phyloP scores from a whole-genome alignment of 345 rosid genomes.

The Brassica juncea region DNA sequence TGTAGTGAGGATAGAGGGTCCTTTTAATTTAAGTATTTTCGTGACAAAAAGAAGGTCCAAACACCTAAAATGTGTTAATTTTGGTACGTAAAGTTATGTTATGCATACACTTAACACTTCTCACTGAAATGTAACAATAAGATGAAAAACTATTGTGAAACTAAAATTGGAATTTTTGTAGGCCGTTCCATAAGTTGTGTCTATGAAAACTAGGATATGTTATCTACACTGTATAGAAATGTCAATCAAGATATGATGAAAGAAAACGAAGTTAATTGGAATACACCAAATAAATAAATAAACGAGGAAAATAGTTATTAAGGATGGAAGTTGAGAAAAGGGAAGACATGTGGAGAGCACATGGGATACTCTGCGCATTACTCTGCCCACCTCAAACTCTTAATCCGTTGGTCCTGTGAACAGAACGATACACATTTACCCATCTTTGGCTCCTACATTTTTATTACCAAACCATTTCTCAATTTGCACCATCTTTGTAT shows the following conservation, averaged over 20 bases:
- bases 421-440: constrained; percentile 29
- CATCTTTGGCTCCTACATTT: constrained; percentile 20
- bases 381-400: constrained; percentile 39
- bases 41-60: too few species aligned
- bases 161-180: neutral
- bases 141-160: neutral
- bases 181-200: neutral
- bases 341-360: constrained; percentile 41
- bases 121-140: neutral
- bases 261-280: constrained; percentile 1
- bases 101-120: neutral
- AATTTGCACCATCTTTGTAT: neutral
- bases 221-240: neutral
- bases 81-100: too few species aligned
- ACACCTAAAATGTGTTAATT: too few species aligned
- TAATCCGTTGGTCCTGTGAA: constrained; percentile 24
- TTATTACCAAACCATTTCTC: constrained; percentile 13
- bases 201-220: neutral
- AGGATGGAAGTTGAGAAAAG: constrained; percentile 16
- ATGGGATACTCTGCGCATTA: constrained; percentile 42
- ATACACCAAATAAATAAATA: neutral
- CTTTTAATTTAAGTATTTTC: too few species aligned
- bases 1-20: neutral
- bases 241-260: constrained; percentile 10
- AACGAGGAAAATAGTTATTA: neutral